Base-by-base conservation (phyloP, 75 land plant genomes). In the Cryptomeria japonica region DNA sequence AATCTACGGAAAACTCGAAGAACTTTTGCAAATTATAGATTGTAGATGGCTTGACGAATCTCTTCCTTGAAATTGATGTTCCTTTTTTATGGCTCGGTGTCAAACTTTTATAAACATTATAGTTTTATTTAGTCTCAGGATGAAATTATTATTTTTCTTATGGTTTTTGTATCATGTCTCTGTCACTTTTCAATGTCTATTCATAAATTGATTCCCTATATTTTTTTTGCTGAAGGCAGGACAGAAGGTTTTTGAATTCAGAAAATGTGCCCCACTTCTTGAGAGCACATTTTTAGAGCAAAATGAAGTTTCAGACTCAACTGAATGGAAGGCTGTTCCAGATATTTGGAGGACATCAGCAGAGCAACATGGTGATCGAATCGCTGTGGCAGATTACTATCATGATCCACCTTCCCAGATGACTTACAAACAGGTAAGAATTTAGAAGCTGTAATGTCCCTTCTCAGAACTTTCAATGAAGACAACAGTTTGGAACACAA, bases 271-370 rank as follows among this genome's bases (percentile, higher is more conserved):
- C 16, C 96, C 96, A 38, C 64, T 92, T 46, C 89, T 95, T 38
- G 96, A 95, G 56, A 91, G 88, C 76, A 55, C 61, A 70, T 61
- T 87, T 16, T 68, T 93, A 75, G 88, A 89, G 28, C 58, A 86
- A 80, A 86, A 87, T 61, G 88, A 44, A 80, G 85, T 38, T 37
- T 37, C 61, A 32, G 68, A 53, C 8, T 88, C 89, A 75, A 83
- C 58, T 88, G 96, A 94, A 37, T 96, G 95, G 97, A 89, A 87
- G 86, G 92, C 94, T 73, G 94, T 97, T 75, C 98, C 98, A 83
- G 99, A 97, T 86, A 94, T 97, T 79, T 97, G 99, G 99, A 93
- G 93, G 85, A 87, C 93, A 72, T 87, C 93, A 31, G 94, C 99
- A 31, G 95, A 95, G 76, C 94, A 92, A 75, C 93, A 87, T 89